Conservation (phyloP, 441 rosid genomes). For the Syzygium syzygioides region DNA sequence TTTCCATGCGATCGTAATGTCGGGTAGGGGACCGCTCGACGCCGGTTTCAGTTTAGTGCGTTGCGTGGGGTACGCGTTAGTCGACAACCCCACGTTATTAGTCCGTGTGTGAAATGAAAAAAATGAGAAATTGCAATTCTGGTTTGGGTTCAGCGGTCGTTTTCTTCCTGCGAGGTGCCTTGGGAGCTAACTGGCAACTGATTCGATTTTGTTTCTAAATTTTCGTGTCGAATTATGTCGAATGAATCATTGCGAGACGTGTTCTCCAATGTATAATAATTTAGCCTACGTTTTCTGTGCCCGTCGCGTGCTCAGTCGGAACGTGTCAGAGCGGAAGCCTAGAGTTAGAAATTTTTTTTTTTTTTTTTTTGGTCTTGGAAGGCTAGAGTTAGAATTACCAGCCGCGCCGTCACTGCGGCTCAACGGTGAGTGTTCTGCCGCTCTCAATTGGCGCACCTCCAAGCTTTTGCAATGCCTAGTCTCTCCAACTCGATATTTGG, state of each 20-base stretch:
- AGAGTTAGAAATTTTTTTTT: no score
- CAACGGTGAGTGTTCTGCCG: neutral
- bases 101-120: neutral
- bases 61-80: neutral
- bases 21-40: neutral
- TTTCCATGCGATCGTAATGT: neutral
- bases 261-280: neutral
- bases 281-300: neutral
- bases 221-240: neutral
- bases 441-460: neutral
- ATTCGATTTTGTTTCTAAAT: neutral
- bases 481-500: neutral
- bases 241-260: neutral
- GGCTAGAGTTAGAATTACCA: neutral
- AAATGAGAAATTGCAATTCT: neutral
- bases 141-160: neutral
- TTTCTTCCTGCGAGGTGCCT: neutral
- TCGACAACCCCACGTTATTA: neutral
- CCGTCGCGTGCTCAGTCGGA: neutral
- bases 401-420: neutral
- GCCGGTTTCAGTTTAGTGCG: neutral
- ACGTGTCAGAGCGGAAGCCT: neutral
- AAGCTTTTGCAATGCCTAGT: neutral
- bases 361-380: no score
- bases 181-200: neutral